These are phyloP conservation scores for Aspergillus jensenii DNA, from an alignment of 2,329 filamentous ascomycete genomes.

Conservation along the genomic window DNA sequence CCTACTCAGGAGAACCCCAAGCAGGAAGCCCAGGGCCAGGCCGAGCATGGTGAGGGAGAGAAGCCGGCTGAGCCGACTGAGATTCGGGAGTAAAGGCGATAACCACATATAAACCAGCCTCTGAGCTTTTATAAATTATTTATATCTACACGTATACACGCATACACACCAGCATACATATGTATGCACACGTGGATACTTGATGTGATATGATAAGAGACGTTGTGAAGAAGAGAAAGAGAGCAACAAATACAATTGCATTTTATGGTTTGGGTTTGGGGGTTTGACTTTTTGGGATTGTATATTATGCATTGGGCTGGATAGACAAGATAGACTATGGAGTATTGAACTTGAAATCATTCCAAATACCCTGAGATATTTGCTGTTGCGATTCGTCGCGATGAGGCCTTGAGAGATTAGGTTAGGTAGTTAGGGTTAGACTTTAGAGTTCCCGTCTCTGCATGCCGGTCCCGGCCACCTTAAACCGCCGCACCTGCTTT, in stretches of 20 bases:
- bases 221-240: neutral
- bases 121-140: neutral
- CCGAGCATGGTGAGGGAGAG: conserved; percentile 18
- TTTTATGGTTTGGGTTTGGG: neutral
- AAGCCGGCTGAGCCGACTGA: conserved; percentile 13
- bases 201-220: no score
- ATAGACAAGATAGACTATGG: neutral
- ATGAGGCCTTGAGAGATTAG: no score
- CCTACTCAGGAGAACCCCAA: conserved; percentile 3
- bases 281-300: neutral
- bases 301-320: neutral
- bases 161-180: no score
- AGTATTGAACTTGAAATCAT: no score
- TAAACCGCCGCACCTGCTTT: no score
- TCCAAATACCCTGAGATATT: no score
- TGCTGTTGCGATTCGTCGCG: no score
- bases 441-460: no score
- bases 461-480: no score
- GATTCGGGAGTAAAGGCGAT: conserved; percentile 19
- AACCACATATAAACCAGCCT: neutral
- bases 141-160: neutral
- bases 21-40: conserved; percentile 7
- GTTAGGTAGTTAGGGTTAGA: no score
- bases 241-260: neutral
- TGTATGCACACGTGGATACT: no score